These are phyloP conservation scores for Ciborinia camelliae DNA, from an alignment of 2,329 filamentous ascomycete genomes.

Conservation along the genomic window DNA sequence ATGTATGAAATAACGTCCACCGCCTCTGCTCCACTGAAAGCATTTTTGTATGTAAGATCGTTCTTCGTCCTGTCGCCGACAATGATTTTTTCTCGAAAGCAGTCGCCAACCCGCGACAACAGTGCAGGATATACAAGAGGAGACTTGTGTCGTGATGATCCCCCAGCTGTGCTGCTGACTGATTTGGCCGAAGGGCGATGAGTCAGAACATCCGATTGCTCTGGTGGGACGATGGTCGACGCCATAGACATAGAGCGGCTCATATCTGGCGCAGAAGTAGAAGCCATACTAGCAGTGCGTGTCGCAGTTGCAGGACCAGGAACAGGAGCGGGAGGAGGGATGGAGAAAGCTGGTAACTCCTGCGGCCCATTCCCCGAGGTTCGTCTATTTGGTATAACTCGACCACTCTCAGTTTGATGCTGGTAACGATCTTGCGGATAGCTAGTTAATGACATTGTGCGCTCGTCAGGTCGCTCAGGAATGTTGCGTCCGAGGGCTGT, in stretches of 20 bases:
- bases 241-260: conserved; percentile 86
- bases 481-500: conserved; percentile 90
- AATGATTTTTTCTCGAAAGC: conserved; percentile 84
- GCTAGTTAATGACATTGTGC: conserved; percentile 93
- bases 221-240: conserved; percentile 69
- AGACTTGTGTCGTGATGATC: conserved; percentile 46
- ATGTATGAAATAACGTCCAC: conserved; percentile 96
- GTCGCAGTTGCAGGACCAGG: conserved; percentile 48
- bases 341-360: conserved; percentile 32
- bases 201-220: conserved; percentile 48
- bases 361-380: conserved; percentile 37
- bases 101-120: conserved; percentile 87
- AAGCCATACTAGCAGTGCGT: conserved; percentile 60
- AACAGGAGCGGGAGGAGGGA: conserved; percentile 39
- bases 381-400: conserved; percentile 78
- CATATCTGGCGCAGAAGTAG: conserved; percentile 42
- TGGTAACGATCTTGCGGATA: conserved; percentile 72
- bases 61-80: conserved; percentile 92
- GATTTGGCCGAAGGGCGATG: conserved; percentile 53
- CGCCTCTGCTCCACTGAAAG: conserved; percentile 92
- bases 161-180: conserved; percentile 34
- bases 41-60: conserved; percentile 93
- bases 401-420: conserved; percentile 90
- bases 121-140: conserved; percentile 92
- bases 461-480: conserved; percentile 85